Conservation (phyloP, 2,329 filamentous ascomycete species). For the Hypoxylon rubiginosum region DNA sequence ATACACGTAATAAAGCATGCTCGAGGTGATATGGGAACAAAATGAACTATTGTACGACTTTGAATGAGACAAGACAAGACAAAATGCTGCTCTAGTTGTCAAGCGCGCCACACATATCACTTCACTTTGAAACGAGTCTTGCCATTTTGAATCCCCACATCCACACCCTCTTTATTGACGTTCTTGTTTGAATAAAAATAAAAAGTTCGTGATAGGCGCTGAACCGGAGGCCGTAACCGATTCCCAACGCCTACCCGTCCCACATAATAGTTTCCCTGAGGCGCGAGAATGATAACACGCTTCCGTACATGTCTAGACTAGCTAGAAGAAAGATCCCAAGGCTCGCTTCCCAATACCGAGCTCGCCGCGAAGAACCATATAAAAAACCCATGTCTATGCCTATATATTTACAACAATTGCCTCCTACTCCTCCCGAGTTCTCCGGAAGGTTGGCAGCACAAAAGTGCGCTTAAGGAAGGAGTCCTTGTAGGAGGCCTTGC, state of each 20-base stretch:
- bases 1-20: background rate
- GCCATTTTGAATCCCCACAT: slow-evolving; percentile 18
- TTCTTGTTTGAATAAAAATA: slow-evolving; percentile 28
- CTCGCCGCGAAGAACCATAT: slow-evolving; percentile 12
- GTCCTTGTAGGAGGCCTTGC: slow-evolving; percentile 24
- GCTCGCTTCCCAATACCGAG: background rate
- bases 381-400: slow-evolving; percentile 29
- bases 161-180: slow-evolving; percentile 38
- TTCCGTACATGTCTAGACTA: slow-evolving; percentile 41
- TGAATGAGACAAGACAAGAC: too few relatives aligned
- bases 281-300: slow-evolving; percentile 17
- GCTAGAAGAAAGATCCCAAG: slow-evolving; percentile 30
- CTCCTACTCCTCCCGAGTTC: slow-evolving; percentile 1
- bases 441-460: background rate
- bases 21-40: too few relatives aligned
- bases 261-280: background rate
- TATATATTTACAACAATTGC: slow-evolving; percentile 26
- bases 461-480: slow-evolving; percentile 18
- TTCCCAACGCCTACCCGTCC: slow-evolving; percentile 10
- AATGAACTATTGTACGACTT: too few relatives aligned
- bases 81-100: background rate
- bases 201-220: slow-evolving; percentile 15
- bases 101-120: background rate
- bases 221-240: slow-evolving; percentile 14
- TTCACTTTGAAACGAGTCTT: background rate